Conservation (phyloP, 257 asterid genomes). For the Solanum boliviense region DNA sequence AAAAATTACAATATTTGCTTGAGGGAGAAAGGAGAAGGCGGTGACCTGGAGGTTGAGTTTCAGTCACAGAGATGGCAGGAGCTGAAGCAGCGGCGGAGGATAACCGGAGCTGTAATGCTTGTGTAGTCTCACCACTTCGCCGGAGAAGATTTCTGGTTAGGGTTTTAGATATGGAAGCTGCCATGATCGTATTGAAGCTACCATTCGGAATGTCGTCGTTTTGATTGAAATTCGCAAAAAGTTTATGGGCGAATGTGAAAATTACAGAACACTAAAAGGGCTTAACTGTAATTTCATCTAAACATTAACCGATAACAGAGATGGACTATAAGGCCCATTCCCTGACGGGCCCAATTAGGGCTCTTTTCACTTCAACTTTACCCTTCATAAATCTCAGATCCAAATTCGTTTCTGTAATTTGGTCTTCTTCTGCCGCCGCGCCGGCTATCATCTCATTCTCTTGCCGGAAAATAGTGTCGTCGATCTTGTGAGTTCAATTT, state of each 20-base stretch:
- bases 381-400: too few species aligned
- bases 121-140: conserved; percentile 10
- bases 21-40: neutral
- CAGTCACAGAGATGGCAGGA: conserved; percentile 27
- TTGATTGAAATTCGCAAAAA: neutral
- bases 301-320: too few species aligned
- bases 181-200: conserved; percentile 17
- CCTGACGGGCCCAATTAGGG: too few species aligned
- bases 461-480: neutral
- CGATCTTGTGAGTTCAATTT: neutral
- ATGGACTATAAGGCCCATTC: neutral
- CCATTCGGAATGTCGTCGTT: conserved; percentile 11
- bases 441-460: too few species aligned
- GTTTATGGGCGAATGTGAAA: neutral
- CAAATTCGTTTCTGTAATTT: too few species aligned
- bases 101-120: conserved; percentile 9
- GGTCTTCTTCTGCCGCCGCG: too few species aligned
- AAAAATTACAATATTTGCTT: neutral
- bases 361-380: too few species aligned
- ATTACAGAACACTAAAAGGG: neutral
- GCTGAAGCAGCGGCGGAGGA: conserved; percentile 37
- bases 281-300: neutral
- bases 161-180: conserved; percentile 35
- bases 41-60: conserved; percentile 34
- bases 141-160: conserved; percentile 39